Evolutionary conservation across 2,329 filamentous ascomycete genomes (phyloP).

Genomic region (Sarocladiaceae sp.): DNA sequence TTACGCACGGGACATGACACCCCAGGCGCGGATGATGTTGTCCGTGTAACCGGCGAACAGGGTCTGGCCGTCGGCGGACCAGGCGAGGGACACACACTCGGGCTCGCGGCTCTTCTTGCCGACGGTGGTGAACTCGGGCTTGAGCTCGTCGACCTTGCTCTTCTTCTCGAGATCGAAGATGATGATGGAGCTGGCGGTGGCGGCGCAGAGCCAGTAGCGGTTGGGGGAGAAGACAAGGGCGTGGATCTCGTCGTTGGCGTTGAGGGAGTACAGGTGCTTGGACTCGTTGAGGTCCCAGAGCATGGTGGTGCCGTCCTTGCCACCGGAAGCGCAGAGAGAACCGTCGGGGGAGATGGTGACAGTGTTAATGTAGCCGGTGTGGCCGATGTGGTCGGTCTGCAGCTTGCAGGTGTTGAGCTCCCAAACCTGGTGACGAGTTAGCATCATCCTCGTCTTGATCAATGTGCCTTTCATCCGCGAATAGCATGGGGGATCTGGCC

Average conservation of each 20-base stretch:
- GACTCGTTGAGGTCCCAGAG: constrained; percentile 99
- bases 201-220: constrained; percentile 99
- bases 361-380: constrained; percentile 99
- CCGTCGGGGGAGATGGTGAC: constrained; percentile 99
- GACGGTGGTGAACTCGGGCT: constrained; percentile 92
- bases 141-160: constrained; percentile 99
- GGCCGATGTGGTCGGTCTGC: constrained; percentile 99
- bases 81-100: constrained; percentile 95
- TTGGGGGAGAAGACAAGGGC: constrained; percentile 99
- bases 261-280: constrained; percentile 99
- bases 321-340: constrained; percentile 96
- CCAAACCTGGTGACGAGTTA: constrained; percentile 66
- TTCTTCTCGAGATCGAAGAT: constrained; percentile 99
- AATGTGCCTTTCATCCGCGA: not conserved
- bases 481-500: not conserved
- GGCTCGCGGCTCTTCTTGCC: constrained; percentile 99
- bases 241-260: constrained; percentile 99
- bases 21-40: constrained; percentile 97
- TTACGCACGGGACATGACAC: constrained; percentile 92
- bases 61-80: constrained; percentile 97
- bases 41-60: constrained; percentile 99
- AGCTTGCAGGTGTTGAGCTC: constrained; percentile 98
- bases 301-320: constrained; percentile 99
- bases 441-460: constrained; percentile 6
- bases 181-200: constrained; percentile 96